Conservation (phyloP, 2,329 filamentous ascomycete species). For the Ophiostoma sp. region DNA sequence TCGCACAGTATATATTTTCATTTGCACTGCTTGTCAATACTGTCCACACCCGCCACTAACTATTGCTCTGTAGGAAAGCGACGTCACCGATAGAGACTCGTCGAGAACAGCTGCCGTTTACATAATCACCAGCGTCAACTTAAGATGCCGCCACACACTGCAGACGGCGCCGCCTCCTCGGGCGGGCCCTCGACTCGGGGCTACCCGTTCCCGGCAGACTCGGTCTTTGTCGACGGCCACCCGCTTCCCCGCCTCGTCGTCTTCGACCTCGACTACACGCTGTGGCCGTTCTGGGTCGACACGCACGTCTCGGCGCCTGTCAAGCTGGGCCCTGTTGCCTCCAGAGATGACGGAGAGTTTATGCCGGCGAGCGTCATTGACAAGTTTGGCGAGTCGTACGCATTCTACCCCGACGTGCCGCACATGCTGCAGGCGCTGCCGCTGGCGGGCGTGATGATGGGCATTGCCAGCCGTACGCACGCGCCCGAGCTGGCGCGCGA, state of each 20-base stretch:
- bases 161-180: not conserved
- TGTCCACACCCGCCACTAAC: not conserved
- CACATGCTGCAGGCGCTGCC: conserved; percentile 58
- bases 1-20: not conserved
- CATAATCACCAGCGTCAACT: not conserved
- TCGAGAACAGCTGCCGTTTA: not conserved
- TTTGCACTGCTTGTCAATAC: not conserved
- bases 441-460: conserved; percentile 50
- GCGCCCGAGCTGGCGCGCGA: conserved; percentile 75
- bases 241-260: conserved; percentile 79
- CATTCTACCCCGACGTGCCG: conserved; percentile 67
- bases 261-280: conserved; percentile 95
- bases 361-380: conserved; percentile 39
- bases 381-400: conserved; percentile 58
- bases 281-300: conserved; percentile 99
- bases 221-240: conserved; percentile 43
- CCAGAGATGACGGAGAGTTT: conserved; percentile 40
- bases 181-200: not conserved
- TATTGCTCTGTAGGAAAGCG: not conserved
- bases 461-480: conserved; percentile 72
- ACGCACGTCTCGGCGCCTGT: conserved; percentile 73
- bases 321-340: not conserved
- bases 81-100: not conserved
- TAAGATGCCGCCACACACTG: not conserved
- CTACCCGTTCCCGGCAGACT: conserved; percentile 16